Evolutionary conservation across 805 yeast genomes (phyloP), one percentile per base, ranked within the genome.

Genomic region (Pichia scutulata): DNA sequence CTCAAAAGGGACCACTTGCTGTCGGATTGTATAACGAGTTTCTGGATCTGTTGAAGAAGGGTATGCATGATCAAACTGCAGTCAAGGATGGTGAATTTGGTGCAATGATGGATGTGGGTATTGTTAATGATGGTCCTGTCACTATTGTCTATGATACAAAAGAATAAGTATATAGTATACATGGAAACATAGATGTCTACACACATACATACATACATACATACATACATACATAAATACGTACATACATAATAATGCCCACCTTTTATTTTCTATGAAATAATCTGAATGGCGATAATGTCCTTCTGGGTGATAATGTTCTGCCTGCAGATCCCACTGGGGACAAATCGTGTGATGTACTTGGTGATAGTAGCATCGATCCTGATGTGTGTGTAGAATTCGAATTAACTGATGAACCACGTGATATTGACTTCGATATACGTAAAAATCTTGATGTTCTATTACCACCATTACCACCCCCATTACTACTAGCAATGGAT

Each of bases 91-190:
- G 99, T 2, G 73, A 79, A 49, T 93, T 93, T 64, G 99, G 98
- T 0, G 98, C 92, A 12, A 87, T 92, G 96, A 93, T 93, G 99
- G 95, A 88, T 55, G 97, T 95, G 16, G 76, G 77, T 1, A 67
- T 92, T 53, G 80, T 84, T 14, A 93, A 93, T 61, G 97, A 92
- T 60, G 98, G 98, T 1, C 98, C 98, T 0, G 89, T 87, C 0
- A 92, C 98, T 0, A 84, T 92, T 30, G 77, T 83, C 21, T 77
- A 85, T 70, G 97, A 90, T 62, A 84, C 92, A 1, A 75, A 67
- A 46, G 78, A 77, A 5, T 41, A 14, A 26, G 13, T 19, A 22
- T 23, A n/a, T n/a, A n/a, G n/a, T n/a, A n/a, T n/a, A n/a, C n/a
- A n/a, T n/a, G n/a, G n/a, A n/a, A n/a, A n/a, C n/a, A n/a, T n/a